Percentiles rank a stretch among this genome's conserved stretches.
phyloP scores from a whole-genome alignment of 768 basidiomycete genomes.

The Dentipellis sp. region DNA sequence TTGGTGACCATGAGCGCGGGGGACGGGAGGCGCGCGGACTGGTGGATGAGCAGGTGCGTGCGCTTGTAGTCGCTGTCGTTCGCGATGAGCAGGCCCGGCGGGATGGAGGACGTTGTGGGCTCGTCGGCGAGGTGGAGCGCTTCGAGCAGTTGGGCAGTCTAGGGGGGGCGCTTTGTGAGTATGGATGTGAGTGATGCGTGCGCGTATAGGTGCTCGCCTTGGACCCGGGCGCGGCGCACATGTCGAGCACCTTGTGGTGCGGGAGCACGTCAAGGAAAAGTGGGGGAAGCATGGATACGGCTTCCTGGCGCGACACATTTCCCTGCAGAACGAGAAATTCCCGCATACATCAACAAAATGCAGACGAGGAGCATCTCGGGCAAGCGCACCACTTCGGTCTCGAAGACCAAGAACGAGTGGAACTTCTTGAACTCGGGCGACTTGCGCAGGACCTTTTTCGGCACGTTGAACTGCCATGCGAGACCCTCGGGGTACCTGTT shows the following conservation, averaged over 20 bases:
- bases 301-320: constrained; percentile 93
- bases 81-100: constrained; percentile 83
- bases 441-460: constrained; percentile 82
- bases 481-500: constrained; percentile 88
- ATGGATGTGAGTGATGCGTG: background rate
- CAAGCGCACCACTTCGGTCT: constrained; percentile 93
- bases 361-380: too few species aligned
- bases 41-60: constrained; percentile 94
- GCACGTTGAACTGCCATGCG: constrained; percentile 93
- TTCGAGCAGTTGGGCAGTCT: constrained; percentile 96
- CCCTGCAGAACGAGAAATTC: constrained; percentile 42
- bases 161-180: background rate
- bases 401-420: constrained; percentile 92
- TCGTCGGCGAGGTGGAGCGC: constrained; percentile 80
- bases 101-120: constrained; percentile 51
- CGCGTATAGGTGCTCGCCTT: constrained; percentile 43
- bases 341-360: background rate
- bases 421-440: constrained; percentile 88
- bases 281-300: constrained; percentile 98
- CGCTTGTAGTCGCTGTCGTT: constrained; percentile 95
- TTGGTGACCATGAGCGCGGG: constrained; percentile 94
- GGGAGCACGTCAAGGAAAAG: constrained; percentile 91
- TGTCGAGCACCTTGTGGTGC: constrained; percentile 90
- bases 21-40: constrained; percentile 87
- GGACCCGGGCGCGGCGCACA: constrained; percentile 98